These are phyloP conservation scores for Plenodomus biglobosus DNA, from an alignment of 2,329 filamentous ascomycete species.

Conservation along the genomic window DNA sequence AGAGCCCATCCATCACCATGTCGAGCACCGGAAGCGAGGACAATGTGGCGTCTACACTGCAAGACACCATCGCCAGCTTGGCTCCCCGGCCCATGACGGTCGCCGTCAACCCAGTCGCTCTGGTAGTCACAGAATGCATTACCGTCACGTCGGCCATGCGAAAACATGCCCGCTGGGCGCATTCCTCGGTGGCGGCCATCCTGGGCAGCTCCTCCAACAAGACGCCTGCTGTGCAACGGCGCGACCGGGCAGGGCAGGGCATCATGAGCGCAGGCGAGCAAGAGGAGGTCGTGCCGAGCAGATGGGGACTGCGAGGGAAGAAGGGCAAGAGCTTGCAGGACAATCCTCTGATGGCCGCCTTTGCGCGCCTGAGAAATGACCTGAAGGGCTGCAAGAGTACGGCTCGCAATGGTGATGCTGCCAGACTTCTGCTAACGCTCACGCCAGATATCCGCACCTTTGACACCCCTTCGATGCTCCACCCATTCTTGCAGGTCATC, in stretches of 20 bases:
- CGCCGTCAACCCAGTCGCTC: slow-evolving; percentile 83
- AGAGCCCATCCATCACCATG: slow-evolving; percentile 22
- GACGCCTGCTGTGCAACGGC: slow-evolving; percentile 41
- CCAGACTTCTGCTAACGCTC: slow-evolving; percentile 24
- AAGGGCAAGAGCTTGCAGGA: slow-evolving; percentile 97
- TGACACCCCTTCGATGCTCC: slow-evolving; percentile 84
- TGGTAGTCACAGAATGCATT: slow-evolving; percentile 98
- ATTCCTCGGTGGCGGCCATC: slow-evolving; percentile 94
- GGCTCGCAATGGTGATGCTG: slow-evolving; percentile 9
- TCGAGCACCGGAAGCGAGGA: slow-evolving; percentile 31
- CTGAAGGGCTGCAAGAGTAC: slow-evolving; percentile 80
- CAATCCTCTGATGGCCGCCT: slow-evolving; percentile 93
- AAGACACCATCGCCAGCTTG: slow-evolving; percentile 24
- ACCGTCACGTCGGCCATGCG: slow-evolving; percentile 97
- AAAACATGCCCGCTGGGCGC: slow-evolving; percentile 93
- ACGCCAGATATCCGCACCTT: slow-evolving; percentile 76
- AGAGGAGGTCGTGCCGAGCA: slow-evolving; percentile 68
- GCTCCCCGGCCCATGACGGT: slow-evolving; percentile 60
- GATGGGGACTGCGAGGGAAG: slow-evolving; percentile 93
- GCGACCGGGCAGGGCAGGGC: slow-evolving; percentile 40
- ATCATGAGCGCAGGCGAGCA: slow-evolving; percentile 42
- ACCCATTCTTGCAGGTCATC: slow-evolving; percentile 95
- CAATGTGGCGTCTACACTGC: slow-evolving; percentile 24
- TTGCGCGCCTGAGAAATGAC: slow-evolving; percentile 85
- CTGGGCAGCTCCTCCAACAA: slow-evolving; percentile 69